phyloP scores from a whole-genome alignment of 495 filamentous ascomycete genomes.

The Penicillium coffeae region DNA sequence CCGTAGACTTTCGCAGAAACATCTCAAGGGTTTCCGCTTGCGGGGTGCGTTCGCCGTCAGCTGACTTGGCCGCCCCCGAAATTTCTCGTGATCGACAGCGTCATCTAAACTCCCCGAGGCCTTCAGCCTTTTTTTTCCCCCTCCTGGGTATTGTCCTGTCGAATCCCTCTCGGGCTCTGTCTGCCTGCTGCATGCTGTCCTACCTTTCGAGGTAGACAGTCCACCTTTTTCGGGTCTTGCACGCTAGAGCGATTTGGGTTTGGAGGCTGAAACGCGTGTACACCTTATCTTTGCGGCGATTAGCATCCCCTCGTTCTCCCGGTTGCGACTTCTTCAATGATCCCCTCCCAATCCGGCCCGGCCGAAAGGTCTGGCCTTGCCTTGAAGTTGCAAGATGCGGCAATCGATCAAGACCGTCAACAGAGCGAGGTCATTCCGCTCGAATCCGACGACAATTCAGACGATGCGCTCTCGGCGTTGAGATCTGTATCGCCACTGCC shows the following conservation, averaged over 20 bases:
- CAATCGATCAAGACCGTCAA: background rate
- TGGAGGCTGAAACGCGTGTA: constrained; percentile 21
- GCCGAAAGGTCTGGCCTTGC: constrained; percentile 23
- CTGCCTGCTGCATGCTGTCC: constrained; percentile 5
- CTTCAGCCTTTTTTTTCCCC: constrained; percentile 3
- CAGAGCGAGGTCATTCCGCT: background rate
- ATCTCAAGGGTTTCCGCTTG: constrained; percentile 3
- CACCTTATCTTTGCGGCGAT: constrained; percentile 15
- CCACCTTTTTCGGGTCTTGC: constrained; percentile 22
- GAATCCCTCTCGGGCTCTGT: constrained; percentile 4
- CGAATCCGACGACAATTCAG: constrained; percentile 1
- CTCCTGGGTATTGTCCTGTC: constrained; percentile 1
- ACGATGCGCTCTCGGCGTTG: constrained; percentile 14
- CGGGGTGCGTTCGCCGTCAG: constrained; percentile 15
- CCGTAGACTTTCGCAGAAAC: background rate
- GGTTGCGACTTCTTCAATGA: constrained; percentile 23
- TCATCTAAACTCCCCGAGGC: background rate
- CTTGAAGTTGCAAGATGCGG: constrained; percentile 5
- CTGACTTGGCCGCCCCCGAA: constrained; percentile 13
- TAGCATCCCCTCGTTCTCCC: constrained; percentile 4
- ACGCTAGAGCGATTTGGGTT: constrained; percentile 23
- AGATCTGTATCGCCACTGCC: constrained; percentile 24
- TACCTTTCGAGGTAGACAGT: background rate
- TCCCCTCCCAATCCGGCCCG: constrained; percentile 21
- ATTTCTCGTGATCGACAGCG: constrained; percentile 10